A percentile compares a stretch with the other conserved stretches of the same genome.
Evolutionary conservation across 768 basidiomycete species (phyloP).

Genomic region (Boletus rufocinnamomeus): DNA sequence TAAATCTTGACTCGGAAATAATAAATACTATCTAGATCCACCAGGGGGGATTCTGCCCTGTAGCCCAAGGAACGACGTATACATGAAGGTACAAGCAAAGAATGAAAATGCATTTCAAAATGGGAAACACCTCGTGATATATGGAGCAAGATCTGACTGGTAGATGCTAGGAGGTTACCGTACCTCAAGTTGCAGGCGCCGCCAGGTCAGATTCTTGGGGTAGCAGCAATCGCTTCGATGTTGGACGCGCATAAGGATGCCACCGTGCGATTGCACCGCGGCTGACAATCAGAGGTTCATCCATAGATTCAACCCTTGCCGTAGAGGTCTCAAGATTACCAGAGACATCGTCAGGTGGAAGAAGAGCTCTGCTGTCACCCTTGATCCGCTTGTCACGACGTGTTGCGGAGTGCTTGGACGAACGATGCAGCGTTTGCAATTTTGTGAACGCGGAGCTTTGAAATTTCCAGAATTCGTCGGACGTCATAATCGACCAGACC

Average conservation of each 20-base stretch:
- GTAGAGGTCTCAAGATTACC: not conserved
- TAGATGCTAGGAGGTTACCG: not conserved
- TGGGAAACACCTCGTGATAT: not conserved
- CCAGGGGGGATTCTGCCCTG: not conserved
- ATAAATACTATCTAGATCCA: not conserved
- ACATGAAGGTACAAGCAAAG: not conserved
- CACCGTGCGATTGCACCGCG: constrained; percentile 1
- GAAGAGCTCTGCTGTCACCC: constrained; percentile 6
- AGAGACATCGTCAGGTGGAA: constrained; percentile 22
- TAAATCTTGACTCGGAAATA: constrained; percentile 3
- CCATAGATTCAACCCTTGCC: constrained; percentile 1
- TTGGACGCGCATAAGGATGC: constrained; percentile 24
- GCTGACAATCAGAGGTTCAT: constrained; percentile 20
- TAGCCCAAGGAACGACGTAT: not conserved
- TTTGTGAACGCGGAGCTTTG: not conserved
- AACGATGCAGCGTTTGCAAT: not conserved
- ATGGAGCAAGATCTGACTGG: not conserved
- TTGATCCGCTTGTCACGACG: constrained; percentile 14
- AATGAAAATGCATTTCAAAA: not conserved
- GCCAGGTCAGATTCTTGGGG: constrained; percentile 14
- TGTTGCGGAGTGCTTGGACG: not conserved
- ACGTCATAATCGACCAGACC: constrained; percentile 24
- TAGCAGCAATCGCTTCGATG: constrained; percentile 19
- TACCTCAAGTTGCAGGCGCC: not conserved
- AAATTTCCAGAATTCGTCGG: constrained; percentile 9